Conservation (phyloP, 2,329 filamentous ascomycete genomes). For the Epichloe glyceriae region DNA sequence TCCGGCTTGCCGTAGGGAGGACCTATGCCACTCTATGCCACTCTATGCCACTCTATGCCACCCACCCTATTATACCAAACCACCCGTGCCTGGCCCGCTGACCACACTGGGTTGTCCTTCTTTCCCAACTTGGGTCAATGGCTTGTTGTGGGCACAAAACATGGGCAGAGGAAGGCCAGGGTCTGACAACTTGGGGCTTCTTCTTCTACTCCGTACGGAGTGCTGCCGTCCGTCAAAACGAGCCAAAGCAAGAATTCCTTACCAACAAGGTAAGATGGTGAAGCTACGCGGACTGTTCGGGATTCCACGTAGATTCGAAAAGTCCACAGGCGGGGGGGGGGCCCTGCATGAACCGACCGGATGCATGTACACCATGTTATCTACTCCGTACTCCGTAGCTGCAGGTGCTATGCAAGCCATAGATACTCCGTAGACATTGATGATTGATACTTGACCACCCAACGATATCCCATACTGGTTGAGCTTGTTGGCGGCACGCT, state of each 20-base stretch:
- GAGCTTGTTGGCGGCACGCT: not conserved
- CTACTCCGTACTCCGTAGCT: not conserved
- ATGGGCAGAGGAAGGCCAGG: not conserved
- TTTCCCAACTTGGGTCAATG: not conserved
- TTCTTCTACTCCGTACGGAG: not conserved
- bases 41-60: no score
- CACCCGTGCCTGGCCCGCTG: no score
- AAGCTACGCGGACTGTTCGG: not conserved
- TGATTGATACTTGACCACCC: not conserved
- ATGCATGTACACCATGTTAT: not conserved
- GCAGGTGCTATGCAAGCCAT: slow-evolving; percentile 14
- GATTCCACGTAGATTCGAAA: not conserved
- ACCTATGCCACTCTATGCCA: no score
- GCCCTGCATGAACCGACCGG: slow-evolving; percentile 9
- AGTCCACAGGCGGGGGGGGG: not conserved
- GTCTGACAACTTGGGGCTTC: not conserved
- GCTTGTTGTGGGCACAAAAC: no score
- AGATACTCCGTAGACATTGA: not conserved
- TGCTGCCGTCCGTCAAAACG: not conserved
- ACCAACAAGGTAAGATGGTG: not conserved
- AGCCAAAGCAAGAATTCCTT: not conserved
- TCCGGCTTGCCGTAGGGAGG: no score
- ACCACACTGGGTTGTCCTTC: not conserved
- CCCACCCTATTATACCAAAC: no score
- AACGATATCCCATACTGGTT: not conserved